phyloP scores from a whole-genome alignment of 495 filamentous ascomycete species.

The Podospora didyma region DNA sequence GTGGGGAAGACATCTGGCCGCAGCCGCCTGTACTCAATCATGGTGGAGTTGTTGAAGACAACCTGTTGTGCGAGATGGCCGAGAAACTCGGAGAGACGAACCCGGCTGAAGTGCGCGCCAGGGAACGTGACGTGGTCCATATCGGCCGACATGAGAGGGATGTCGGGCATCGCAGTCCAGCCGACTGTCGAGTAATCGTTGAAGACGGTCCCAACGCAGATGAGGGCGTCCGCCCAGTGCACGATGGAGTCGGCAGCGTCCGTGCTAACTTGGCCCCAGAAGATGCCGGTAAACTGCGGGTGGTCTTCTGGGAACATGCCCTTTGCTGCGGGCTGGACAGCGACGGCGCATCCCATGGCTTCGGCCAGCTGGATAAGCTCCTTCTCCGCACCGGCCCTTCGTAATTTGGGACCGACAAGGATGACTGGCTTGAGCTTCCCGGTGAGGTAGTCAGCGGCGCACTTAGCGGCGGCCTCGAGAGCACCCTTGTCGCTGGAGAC shows the following conservation, averaged over 20 bases:
- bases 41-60: conserved; percentile 13
- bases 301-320: conserved; percentile 24
- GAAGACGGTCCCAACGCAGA: conserved; percentile 21
- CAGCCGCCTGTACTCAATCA: conserved; percentile 21
- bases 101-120: conserved; percentile 20
- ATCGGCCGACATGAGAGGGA: conserved; percentile 16
- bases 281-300: conserved; percentile 21
- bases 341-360: conserved; percentile 22
- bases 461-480: conserved; percentile 15
- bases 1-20: conserved; percentile 11
- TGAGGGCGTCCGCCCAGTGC: conserved; percentile 22
- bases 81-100: conserved; percentile 18
- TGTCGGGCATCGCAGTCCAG: conserved; percentile 21
- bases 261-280: conserved; percentile 24
- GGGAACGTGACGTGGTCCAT: conserved; percentile 23
- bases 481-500: conserved; percentile 15
- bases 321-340: conserved; percentile 24
- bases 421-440: conserved; percentile 23
- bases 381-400: conserved; percentile 15
- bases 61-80: conserved; percentile 8
- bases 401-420: conserved; percentile 19
- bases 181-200: conserved; percentile 25
- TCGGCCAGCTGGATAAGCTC: conserved; percentile 18
- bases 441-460: conserved; percentile 17
- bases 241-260: conserved; percentile 20